phyloP scores from a whole-genome alignment of 345 rosid genomes.

The Eucalyptus globulus region DNA sequence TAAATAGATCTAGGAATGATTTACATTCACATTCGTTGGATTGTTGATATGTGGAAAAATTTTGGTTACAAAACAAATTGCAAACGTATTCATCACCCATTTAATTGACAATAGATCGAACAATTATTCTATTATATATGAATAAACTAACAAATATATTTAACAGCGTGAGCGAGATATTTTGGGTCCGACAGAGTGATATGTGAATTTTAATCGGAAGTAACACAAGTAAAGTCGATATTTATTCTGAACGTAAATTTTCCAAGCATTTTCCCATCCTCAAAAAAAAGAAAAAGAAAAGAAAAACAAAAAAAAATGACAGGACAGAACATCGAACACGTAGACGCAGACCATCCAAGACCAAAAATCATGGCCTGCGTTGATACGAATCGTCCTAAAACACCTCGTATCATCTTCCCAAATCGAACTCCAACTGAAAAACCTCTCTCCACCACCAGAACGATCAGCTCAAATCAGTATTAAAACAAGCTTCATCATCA shows the following conservation, averaged over 20 bases:
- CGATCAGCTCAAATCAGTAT: not conserved
- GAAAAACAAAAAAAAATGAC: not conserved
- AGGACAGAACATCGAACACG: not conserved
- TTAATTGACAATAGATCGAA: not conserved
- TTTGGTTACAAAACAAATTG: not conserved
- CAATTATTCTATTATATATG: too few relatives aligned
- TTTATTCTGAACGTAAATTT: not conserved
- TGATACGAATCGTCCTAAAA: not conserved
- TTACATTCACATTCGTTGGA: not conserved
- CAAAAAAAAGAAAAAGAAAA: not conserved
- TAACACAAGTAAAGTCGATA: not conserved
- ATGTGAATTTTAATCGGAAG: not conserved
- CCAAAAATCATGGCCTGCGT: not conserved
- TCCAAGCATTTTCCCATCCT: not conserved
- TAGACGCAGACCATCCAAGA: not conserved
- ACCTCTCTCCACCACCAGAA: not conserved
- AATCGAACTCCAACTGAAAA: not conserved
- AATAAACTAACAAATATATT: not conserved
- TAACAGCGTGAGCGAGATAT: not conserved
- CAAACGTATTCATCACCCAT: not conserved
- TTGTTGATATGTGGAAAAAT: not conserved
- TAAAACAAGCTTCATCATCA: not conserved
- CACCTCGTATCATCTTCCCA: not conserved
- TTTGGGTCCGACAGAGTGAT: not conserved
- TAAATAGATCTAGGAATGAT: accelerated